Conservation (phyloP, 345 rosid species). For the Citrus glauca region DNA sequence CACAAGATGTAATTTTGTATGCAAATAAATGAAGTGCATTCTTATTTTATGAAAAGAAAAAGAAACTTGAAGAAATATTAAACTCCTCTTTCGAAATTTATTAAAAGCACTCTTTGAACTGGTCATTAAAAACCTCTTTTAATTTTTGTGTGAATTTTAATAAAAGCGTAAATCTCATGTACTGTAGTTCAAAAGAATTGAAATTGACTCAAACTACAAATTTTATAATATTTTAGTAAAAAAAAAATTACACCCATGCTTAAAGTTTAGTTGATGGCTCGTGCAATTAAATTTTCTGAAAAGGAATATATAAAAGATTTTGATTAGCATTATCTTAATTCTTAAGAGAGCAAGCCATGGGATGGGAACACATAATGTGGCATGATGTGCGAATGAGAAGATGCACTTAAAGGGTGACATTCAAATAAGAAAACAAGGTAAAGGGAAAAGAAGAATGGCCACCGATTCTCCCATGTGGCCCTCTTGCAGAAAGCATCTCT, state of each 20-base stretch:
- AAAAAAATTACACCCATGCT: background rate
- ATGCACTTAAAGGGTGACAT: conserved; percentile 6
- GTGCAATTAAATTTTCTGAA: conserved; percentile 3
- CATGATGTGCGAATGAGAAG: conserved; percentile 20
- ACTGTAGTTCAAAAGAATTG: background rate
- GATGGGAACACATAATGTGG: conserved; percentile 11
- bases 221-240: background rate
- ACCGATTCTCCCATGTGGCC: conserved; percentile 18
- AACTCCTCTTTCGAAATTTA: background rate
- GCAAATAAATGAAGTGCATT: too few relatives aligned
- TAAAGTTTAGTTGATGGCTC: background rate
- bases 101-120: background rate
- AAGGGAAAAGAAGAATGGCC: background rate
- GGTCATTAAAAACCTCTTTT: too few relatives aligned
- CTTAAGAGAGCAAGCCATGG: conserved; percentile 2
- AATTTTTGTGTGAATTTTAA: too few relatives aligned
- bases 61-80: too few relatives aligned
- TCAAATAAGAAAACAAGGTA: background rate
- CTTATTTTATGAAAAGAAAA: background rate
- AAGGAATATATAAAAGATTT: conserved; percentile 21
- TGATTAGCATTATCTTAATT: background rate
- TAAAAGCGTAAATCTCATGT: background rate
- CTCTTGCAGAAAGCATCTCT: conserved; percentile 12
- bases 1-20: too few relatives aligned
- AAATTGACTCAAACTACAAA: background rate